A percentile compares a stretch with the other conserved stretches of the same genome.
phyloP scores from a whole-genome alignment of 805 yeast species.

The Lipomyces lipofer region DNA sequence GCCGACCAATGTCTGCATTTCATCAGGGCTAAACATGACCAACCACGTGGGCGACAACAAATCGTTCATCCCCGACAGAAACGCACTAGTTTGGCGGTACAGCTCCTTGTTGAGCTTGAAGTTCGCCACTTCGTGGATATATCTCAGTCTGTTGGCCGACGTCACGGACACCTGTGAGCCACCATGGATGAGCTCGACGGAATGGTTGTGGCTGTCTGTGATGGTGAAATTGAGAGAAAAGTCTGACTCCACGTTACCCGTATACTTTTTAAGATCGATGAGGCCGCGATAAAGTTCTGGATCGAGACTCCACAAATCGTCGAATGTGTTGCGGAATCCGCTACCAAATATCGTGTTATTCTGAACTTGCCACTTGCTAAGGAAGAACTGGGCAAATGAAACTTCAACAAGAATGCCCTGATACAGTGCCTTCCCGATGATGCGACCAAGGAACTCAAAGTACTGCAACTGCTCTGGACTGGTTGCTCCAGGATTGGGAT shows the following conservation, averaged over 20 bases:
- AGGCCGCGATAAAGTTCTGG: constrained; percentile 63
- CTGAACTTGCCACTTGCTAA: constrained; percentile 58
- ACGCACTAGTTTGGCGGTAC: constrained; percentile 58
- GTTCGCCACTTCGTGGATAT: constrained; percentile 73
- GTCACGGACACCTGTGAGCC: constrained; percentile 64
- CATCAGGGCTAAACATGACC: constrained; percentile 78
- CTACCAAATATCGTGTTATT: constrained; percentile 23
- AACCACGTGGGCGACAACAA: constrained; percentile 76
- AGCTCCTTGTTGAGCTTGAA: constrained; percentile 70
- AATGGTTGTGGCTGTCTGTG: constrained; percentile 33
- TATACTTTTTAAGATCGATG: constrained; percentile 58
- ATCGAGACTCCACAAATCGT: constrained; percentile 76
- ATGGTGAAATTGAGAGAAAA: constrained; percentile 69
- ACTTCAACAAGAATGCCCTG: constrained; percentile 80
- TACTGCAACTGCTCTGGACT: constrained; percentile 39
- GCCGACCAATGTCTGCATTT: constrained; percentile 78
- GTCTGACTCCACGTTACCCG: constrained; percentile 52
- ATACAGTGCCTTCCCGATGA: constrained; percentile 86
- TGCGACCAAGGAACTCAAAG: constrained; percentile 69
- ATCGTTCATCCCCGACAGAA: constrained; percentile 68
- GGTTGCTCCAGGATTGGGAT: constrained; percentile 61
- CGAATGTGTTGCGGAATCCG: constrained; percentile 55
- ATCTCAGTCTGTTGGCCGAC: constrained; percentile 62
- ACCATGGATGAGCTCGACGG: constrained; percentile 59
- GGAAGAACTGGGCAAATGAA: constrained; percentile 81